phyloP scores from a whole-genome alignment of 345 rosid genomes.

The Tarenaya hassleriana region DNA sequence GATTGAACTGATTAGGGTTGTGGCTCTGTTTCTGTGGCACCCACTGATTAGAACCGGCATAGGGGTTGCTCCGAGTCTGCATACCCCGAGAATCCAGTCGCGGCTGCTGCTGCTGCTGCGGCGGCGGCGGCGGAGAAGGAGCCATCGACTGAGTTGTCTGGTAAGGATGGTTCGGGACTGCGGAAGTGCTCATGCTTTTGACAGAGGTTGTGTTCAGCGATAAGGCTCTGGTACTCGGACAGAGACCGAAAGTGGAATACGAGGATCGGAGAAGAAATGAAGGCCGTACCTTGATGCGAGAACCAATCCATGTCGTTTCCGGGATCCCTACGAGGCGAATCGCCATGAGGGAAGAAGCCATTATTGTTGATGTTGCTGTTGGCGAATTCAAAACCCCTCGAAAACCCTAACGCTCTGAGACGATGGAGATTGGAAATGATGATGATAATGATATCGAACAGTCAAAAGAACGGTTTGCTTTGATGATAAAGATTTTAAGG shows the following conservation, averaged over 20 bases:
- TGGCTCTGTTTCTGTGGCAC: constrained; percentile 21
- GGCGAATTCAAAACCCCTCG: constrained; percentile 24
- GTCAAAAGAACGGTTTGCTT: too few species aligned
- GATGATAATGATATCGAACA: background rate
- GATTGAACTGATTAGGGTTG: constrained; percentile 22
- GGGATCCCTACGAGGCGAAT: constrained; percentile 32
- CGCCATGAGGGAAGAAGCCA: constrained; percentile 47
- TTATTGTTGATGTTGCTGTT: constrained; percentile 29
- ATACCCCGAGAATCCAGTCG: constrained; percentile 31
- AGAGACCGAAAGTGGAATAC: constrained; percentile 11
- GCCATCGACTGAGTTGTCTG: constrained; percentile 18
- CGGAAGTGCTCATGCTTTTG: constrained; percentile 37
- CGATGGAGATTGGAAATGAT: background rate
- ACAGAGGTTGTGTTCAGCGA: constrained; percentile 18
- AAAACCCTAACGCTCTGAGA: constrained; percentile 25
- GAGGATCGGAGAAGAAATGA: constrained; percentile 19
- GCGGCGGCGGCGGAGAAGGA: constrained; percentile 25
- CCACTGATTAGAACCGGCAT: constrained; percentile 25
- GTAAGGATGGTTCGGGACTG: constrained; percentile 33
- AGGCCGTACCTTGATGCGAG: constrained; percentile 32
- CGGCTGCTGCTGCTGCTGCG: constrained; percentile 19
- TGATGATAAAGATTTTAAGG: too few species aligned
- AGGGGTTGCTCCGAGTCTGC: constrained; percentile 25
- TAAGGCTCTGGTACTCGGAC: constrained; percentile 11
- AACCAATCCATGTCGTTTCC: constrained; percentile 16